phyloP scores from a whole-genome alignment of 352 stramenopile genomes.

The Globisporangium iwayamae region DNA sequence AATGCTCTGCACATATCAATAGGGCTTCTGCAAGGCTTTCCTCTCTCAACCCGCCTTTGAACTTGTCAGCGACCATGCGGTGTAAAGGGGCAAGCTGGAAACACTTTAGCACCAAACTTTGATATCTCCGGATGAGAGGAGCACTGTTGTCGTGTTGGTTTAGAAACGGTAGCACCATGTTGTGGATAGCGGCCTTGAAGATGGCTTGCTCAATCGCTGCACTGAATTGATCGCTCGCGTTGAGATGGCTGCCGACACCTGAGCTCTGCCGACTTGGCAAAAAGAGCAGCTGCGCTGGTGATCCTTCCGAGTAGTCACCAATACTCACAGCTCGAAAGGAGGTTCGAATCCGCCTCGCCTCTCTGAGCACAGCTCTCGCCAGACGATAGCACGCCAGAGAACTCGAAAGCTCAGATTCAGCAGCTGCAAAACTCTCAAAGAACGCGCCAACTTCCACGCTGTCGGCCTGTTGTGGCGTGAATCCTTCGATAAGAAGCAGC shows the following conservation, averaged over 20 bases:
- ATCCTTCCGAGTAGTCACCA: neutral
- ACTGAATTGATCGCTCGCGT: neutral
- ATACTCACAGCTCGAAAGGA: slow-evolving; percentile 4
- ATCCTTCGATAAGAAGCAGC: slow-evolving; percentile 29
- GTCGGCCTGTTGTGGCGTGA: slow-evolving; percentile 13
- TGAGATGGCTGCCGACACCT: neutral
- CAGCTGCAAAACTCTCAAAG: slow-evolving; percentile 23
- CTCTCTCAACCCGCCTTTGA: slow-evolving; percentile 2
- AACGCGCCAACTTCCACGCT: slow-evolving; percentile 18
- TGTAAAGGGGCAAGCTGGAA: slow-evolving; percentile 30
- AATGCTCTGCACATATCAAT: slow-evolving; percentile 39
- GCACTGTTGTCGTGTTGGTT: neutral
- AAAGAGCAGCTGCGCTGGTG: neutral
- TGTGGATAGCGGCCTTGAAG: slow-evolving; percentile 9
- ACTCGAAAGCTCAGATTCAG: slow-evolving; percentile 3
- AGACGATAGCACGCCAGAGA: neutral
- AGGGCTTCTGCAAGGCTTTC: slow-evolving; percentile 42
- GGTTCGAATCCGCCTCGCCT: slow-evolving; percentile 3
- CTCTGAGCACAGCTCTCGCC: slow-evolving; percentile 1
- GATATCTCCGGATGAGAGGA: slow-evolving; percentile 5
- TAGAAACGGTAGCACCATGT: slow-evolving; percentile 1
- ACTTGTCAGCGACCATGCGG: slow-evolving; percentile 17
- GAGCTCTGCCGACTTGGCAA: neutral
- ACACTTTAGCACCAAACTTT: slow-evolving; percentile 10
- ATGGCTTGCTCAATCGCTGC: slow-evolving; percentile 11